These are phyloP conservation scores for Leccinum subrobustum DNA, from an alignment of 1,284 basidiomycete species.

Conservation along the genomic window DNA sequence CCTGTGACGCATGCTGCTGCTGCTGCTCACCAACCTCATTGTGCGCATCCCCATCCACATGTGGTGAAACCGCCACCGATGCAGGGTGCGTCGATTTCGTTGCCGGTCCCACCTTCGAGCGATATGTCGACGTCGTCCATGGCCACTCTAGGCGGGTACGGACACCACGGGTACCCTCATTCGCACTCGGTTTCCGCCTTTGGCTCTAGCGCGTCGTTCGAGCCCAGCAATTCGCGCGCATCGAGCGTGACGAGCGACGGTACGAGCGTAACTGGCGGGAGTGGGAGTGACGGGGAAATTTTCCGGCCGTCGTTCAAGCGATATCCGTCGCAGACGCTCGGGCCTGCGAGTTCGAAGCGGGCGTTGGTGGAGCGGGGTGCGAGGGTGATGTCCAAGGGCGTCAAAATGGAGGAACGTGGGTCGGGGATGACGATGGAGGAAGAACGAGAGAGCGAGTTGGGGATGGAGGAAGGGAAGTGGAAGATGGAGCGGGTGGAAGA, in stretches of 20 bases:
- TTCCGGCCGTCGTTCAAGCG: slow-evolving; percentile 68
- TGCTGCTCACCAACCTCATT: slow-evolving; percentile 6
- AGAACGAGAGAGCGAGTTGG: neutral
- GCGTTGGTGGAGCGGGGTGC: slow-evolving; percentile 38
- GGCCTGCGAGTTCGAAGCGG: slow-evolving; percentile 56
- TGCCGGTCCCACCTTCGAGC: slow-evolving; percentile 21
- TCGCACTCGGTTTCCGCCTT: slow-evolving; percentile 3
- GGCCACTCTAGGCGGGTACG: neutral
- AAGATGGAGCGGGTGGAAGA: neutral
- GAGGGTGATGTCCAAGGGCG: slow-evolving; percentile 8
- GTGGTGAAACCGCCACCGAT: slow-evolving; percentile 30
- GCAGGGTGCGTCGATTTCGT: slow-evolving; percentile 25
- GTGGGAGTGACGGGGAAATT: slow-evolving; percentile 28
- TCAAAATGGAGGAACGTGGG: slow-evolving; percentile 10
- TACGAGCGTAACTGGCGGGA: slow-evolving; percentile 25
- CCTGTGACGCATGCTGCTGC: slow-evolving; percentile 2
- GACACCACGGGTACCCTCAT: slow-evolving; percentile 2
- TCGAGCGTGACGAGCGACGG: slow-evolving; percentile 36
- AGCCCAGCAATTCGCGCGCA: slow-evolving; percentile 30
- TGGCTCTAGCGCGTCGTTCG: slow-evolving; percentile 18
- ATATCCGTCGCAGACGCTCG: slow-evolving; percentile 67
- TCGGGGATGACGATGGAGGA: neutral
- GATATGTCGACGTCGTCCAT: neutral
- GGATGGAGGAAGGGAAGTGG: neutral
- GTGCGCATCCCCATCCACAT: neutral